These are phyloP conservation scores for Pisolithus albus DNA, from an alignment of 768 basidiomycete species.

Conservation along the genomic window DNA sequence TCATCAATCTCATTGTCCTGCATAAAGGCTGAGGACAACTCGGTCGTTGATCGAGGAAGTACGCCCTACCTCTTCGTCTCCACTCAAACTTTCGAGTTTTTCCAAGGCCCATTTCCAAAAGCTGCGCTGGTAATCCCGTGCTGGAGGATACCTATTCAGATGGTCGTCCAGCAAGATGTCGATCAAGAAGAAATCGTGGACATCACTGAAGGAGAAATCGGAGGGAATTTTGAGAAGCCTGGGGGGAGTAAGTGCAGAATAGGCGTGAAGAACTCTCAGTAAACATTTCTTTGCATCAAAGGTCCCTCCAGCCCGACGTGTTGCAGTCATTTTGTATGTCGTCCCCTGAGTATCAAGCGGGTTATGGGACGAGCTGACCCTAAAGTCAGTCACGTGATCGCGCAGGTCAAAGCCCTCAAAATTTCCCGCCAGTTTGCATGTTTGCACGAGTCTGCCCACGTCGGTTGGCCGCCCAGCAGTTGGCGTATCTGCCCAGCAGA, in stretches of 20 bases:
- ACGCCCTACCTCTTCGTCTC: conserved; percentile 40
- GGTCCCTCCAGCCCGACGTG: background rate
- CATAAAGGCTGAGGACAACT: background rate
- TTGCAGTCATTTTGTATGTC: background rate
- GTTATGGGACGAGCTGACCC: conserved; percentile 7
- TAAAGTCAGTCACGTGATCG: conserved; percentile 20
- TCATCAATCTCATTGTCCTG: conserved; percentile 59
- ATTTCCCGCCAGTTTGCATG: conserved; percentile 22
- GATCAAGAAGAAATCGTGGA: conserved; percentile 52
- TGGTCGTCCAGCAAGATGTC: conserved; percentile 47
- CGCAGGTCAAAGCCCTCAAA: conserved; percentile 3
- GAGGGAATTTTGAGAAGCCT: conserved; percentile 37
- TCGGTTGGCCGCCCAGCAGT: background rate
- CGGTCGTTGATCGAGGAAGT: background rate
- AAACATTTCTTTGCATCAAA: background rate
- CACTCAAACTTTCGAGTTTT: conserved; percentile 41
- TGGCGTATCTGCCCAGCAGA: conserved; percentile 3
- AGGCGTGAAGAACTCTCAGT: conserved; percentile 40
- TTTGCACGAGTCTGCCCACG: conserved; percentile 12
- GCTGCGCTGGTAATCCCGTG: conserved; percentile 48
- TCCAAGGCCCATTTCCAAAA: conserved; percentile 74
- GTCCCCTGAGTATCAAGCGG: too few relatives aligned
- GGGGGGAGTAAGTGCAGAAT: conserved; percentile 45
- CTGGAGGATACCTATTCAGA: conserved; percentile 54
- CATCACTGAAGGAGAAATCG: conserved; percentile 27